A percentile compares a stretch with the other conserved stretches of the same genome.
Evolutionary conservation across 2,329 filamentous ascomycete species (phyloP).

Genomic region (Pseudodiploospora longispora): DNA sequence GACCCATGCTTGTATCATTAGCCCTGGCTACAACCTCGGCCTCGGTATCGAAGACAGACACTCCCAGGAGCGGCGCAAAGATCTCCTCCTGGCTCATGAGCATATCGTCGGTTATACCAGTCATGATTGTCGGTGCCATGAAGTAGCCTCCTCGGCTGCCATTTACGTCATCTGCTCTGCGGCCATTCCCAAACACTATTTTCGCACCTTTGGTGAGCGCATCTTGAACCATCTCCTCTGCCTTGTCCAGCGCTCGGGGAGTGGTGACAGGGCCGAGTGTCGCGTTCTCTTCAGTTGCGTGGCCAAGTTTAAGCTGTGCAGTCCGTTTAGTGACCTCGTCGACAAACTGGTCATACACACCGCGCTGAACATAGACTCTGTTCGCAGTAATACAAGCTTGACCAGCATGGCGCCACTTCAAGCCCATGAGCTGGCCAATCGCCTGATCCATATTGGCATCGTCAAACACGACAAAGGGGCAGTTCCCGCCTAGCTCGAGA

Average conservation of each 20-base stretch:
- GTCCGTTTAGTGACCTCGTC: slow-evolving; percentile 44
- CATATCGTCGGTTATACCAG: slow-evolving; percentile 60
- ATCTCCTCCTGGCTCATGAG: slow-evolving; percentile 60
- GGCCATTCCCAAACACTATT: slow-evolving; percentile 43
- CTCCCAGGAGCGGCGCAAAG: slow-evolving; percentile 61
- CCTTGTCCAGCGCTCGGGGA: slow-evolving; percentile 24
- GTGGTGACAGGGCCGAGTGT: slow-evolving; percentile 29
- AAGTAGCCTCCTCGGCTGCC: slow-evolving; percentile 48
- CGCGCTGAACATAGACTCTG: slow-evolving; percentile 50
- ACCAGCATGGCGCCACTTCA: slow-evolving; percentile 65
- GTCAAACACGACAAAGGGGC: slow-evolving; percentile 56
- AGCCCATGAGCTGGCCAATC: slow-evolving; percentile 50
- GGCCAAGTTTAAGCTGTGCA: slow-evolving; percentile 48
- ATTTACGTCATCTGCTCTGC: slow-evolving; percentile 31
- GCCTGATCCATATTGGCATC: slow-evolving; percentile 62
- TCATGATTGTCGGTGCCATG: slow-evolving; percentile 61
- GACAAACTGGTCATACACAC: slow-evolving; percentile 54
- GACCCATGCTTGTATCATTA: slow-evolving; percentile 58
- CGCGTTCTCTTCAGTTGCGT: slow-evolving; percentile 40
- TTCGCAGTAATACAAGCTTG: slow-evolving; percentile 65
- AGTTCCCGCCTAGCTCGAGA: slow-evolving; percentile 65
- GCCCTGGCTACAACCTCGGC: slow-evolving; percentile 60
- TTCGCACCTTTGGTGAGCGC: slow-evolving; percentile 55
- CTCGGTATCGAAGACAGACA: slow-evolving; percentile 63
- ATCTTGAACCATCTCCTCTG: slow-evolving; percentile 46